Conservation (phyloP, 805 yeast genomes). For the Candida ortonii region DNA sequence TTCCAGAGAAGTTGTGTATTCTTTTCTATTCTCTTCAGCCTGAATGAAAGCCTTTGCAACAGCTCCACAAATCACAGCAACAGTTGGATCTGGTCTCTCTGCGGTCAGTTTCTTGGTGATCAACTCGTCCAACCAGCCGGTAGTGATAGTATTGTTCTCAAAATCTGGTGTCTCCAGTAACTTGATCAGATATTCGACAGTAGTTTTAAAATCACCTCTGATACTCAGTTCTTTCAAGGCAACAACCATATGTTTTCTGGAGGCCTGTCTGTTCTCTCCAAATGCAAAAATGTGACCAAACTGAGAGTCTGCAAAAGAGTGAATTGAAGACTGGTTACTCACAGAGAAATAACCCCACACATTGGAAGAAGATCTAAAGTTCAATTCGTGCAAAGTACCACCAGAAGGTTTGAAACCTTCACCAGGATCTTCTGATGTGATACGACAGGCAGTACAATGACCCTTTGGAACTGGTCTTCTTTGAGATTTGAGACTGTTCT, state of each 20-base stretch:
- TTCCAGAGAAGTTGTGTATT: constrained; percentile 75
- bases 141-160: constrained; percentile 93
- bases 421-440: constrained; percentile 98
- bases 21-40: constrained; percentile 64
- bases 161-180: constrained; percentile 94
- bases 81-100: constrained; percentile 88
- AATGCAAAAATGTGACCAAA: constrained; percentile 99
- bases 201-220: constrained; percentile 98
- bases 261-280: constrained; percentile 97
- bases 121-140: constrained; percentile 98
- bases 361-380: constrained; percentile 93
- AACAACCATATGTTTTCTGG: constrained; percentile 98
- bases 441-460: constrained; percentile 98
- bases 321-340: constrained; percentile 93
- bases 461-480: constrained; percentile 96
- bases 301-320: constrained; percentile 96
- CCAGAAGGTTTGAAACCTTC: constrained; percentile 99
- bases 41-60: constrained; percentile 90
- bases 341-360: constrained; percentile 99
- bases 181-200: constrained; percentile 94
- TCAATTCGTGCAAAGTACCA: constrained; percentile 93
- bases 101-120: constrained; percentile 92
- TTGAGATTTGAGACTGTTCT: constrained; percentile 71
- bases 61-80: constrained; percentile 97
- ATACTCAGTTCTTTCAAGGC: constrained; percentile 95